Conservation (phyloP, 2,329 filamentous ascomycete species). For the Nemania sp. region DNA sequence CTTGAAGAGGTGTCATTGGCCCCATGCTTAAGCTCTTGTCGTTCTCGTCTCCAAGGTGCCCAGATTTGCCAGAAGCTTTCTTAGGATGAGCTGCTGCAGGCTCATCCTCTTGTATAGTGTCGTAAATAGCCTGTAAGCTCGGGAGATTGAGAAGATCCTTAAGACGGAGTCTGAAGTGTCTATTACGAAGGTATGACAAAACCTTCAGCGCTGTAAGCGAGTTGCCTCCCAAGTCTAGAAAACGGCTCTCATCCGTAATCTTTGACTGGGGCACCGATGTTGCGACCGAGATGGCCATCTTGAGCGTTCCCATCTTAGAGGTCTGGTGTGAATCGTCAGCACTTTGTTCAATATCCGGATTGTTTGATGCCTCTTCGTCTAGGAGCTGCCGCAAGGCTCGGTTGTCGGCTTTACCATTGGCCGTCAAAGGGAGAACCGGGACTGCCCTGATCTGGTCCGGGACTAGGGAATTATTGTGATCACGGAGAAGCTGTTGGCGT, state of each 20-base stretch:
- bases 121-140: not conserved
- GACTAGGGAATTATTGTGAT: slow-evolving; percentile 11
- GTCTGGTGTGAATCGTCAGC: not conserved
- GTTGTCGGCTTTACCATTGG: slow-evolving; percentile 23
- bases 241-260: not conserved
- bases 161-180: not conserved
- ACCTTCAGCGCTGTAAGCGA: slow-evolving; percentile 19
- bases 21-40: not conserved
- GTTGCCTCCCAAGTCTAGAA: slow-evolving; percentile 13
- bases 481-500: not conserved
- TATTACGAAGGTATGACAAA: slow-evolving; percentile 9
- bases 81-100: not conserved
- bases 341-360: not conserved
- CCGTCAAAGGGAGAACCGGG: slow-evolving; percentile 7
- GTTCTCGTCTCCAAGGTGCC: not conserved
- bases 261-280: slow-evolving; percentile 4
- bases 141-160: slow-evolving; percentile 11
- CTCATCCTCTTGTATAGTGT: not conserved
- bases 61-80: not conserved
- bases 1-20: slow-evolving; percentile 25
- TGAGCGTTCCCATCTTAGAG: slow-evolving; percentile 8
- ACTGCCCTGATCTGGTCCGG: slow-evolving; percentile 19
- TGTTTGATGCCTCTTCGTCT: not conserved
- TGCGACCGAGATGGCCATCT: slow-evolving; percentile 15
- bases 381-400: slow-evolving; percentile 5